These are phyloP conservation scores for Centaurea solstitialis DNA, from an alignment of 129 eudicot species.

Conservation along the genomic window DNA sequence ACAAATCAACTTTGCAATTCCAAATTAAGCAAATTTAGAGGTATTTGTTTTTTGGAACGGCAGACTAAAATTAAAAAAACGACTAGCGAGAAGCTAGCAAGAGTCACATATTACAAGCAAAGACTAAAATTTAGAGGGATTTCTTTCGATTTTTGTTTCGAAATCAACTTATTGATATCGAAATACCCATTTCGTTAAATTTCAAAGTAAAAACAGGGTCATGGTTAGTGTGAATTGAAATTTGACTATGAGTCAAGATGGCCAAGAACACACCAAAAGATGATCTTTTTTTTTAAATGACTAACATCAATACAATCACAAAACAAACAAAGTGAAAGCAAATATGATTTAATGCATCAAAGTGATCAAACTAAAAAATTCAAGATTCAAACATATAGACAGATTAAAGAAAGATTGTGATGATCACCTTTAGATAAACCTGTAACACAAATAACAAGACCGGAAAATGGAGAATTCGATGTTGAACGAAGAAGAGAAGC, in stretches of 20 bases:
- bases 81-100: no score
- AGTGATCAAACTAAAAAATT: neutral
- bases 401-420: neutral
- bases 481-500: slow-evolving; percentile 18
- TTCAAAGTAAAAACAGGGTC: slow-evolving; percentile 7
- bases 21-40: neutral
- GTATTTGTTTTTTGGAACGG: no score
- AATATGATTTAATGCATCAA: neutral
- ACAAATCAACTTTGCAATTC: neutral
- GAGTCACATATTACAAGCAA: no score
- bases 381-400: neutral
- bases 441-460: slow-evolving; percentile 84
- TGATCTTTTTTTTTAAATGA: neutral
- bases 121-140: neutral
- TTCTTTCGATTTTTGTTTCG: no score
- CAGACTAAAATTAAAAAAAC: no score
- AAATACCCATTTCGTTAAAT: neutral
- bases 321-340: neutral
- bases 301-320: slow-evolving; percentile 12
- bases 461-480: slow-evolving; percentile 57
- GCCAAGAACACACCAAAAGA: slow-evolving; percentile 11
- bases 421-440: slow-evolving; percentile 84
- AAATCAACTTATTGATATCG: neutral
- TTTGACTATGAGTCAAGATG: neutral
- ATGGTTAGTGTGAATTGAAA: slow-evolving; percentile 2